Base-by-base conservation (phyloP, 495 filamentous ascomycete species). In the Podospora didyma region DNA sequence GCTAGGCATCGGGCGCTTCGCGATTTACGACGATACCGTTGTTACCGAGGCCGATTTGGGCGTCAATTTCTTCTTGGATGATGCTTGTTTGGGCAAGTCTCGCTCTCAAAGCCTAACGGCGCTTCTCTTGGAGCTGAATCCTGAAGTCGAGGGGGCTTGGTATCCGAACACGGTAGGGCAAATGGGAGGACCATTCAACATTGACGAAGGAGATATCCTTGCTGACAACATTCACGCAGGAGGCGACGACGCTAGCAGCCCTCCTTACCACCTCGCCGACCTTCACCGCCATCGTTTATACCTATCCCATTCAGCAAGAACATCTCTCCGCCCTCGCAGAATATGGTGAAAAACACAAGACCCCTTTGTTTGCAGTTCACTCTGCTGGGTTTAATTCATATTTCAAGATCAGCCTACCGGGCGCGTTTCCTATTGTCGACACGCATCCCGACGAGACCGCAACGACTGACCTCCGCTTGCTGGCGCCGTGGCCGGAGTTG, bases 61-160 rank as follows among this genome's bases (percentile, higher is more conserved):
- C 3, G 88, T 96, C 54, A 97, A 97, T 72, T 99, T 99, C 80
- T 97, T 99, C 60, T 76, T 97, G 10, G 90, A 96, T 58, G 84
- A 89, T 60, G 74, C 80, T 21, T 86, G 85, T 53, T 64, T 96
- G 46, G 92, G 92, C 17, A 86, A 83, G 63, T 83, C 86, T n/a
- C 83, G 95, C 59, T 88, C 94, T 10, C 85, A 89, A 65, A 82
- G 87, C 61, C 84, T 86, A 34, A 88, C 87, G 51, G 84, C 82
- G 54, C 75, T 92, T 46, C 73, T 99, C 52, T 79, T 82, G 62
- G 94, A 99, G 75, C 74, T 99, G 47, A 99, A 99, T 68, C 94
- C 94, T n/a, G 95, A 97, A 64, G 93, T 96, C 16, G 73, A 89
- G 46, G 92, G 92, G 20, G 68, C 79, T 54, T 86, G 76, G 76